Evolutionary conservation across 2,329 filamentous ascomycete genomes (phyloP), one percentile per base, ranked within the genome.

Genomic region (Chalara sp.): DNA sequence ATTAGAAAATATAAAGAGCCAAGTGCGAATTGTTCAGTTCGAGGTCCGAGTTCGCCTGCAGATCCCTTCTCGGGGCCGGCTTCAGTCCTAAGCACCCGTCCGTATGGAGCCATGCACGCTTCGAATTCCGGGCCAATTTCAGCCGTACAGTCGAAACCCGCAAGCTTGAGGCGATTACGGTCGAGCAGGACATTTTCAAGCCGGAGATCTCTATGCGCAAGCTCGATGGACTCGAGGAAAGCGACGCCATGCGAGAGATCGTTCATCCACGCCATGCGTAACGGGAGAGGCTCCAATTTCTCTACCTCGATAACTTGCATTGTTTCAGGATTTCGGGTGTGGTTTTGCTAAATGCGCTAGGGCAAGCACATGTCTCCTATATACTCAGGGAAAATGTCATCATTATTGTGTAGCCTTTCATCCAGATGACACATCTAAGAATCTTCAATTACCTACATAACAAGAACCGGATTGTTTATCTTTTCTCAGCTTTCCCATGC

Each of bases 21-120:
- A 29, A 52, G 46, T n/a, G 50, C 50, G 41, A 52, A 52, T 41
- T 48, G 46, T 33, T 52, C 50, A 8, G 46, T 52, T 29, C 48
- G 48, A 46, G 48, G 6, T 13, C 48, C 48, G 32, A 50, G 42
- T 5, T 32, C 5, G 39, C 50, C 50, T 8, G 46, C 39, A 41
- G 39, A 48, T 48, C 50, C 50, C 31, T 30, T 35, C 41, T 49
- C 48, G 30, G 12, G 32, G 31, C 32, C 43, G n/a, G n/a, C n/a
- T n/a, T n/a, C n/a, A n/a, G n/a, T n/a, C n/a, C n/a, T n/a, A 13
- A 50, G 48, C 4, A 50, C 8, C 30, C 48, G 6, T 13, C 41
- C 48, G 33, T 50, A 50, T 11, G 48, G 48, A 28, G 48, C 6
- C 12, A 46, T 50, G 30, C 48, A 44, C 31, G 43, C 48, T 46